Base-by-base conservation (phyloP, 2,329 filamentous ascomycete genomes). In the Thelonectria discophora region DNA sequence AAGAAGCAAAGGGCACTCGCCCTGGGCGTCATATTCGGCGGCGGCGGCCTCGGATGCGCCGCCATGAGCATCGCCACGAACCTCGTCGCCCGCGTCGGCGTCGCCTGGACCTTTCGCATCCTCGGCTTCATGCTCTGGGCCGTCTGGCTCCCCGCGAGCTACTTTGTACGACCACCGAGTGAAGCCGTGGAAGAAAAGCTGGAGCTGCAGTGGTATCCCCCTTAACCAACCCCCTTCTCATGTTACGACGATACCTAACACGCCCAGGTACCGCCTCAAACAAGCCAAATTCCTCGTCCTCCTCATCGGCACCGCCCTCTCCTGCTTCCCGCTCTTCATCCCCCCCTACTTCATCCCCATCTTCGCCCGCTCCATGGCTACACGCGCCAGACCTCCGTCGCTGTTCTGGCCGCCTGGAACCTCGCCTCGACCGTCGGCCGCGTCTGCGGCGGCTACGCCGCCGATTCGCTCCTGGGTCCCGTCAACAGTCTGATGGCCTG, bases 11-110 rank as follows among this genome's bases (percentile, higher is more conserved):
- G 72, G 5, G 73, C 70, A 1, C 12, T 74, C 5, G 71, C 73
- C 0, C 74, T 73, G 60, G 73, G 73, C 1, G 61, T 73, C 13
- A 73, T 74, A 0, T 74, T 73, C 10, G 72, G 73, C 0, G 73
- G 73, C 5, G 73, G 71, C 1, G 72, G 73, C 2, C 52, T 74
- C 0, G 73, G 73, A 0, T 69, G 73, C 1, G 73, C 73, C 3
- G 27, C 73, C 4, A 73, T 74, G 65, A 72, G 72, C 12, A 67
- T 74, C 1, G 66, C 63, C 0, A 67, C 72, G 2, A 73, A 69
- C 0, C 59, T 69, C 7, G 68, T 74, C 2, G 53, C 54, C 1
- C 51, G 55, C 6, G 43, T 73, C 0, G 72, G 67, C 11, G 68
- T 73, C 6, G 64, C 68, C 0, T 72, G 71, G 70, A 71, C 73